phyloP scores from a whole-genome alignment of 176 grass and related monocot species.

The Phoenix roebelenii region DNA sequence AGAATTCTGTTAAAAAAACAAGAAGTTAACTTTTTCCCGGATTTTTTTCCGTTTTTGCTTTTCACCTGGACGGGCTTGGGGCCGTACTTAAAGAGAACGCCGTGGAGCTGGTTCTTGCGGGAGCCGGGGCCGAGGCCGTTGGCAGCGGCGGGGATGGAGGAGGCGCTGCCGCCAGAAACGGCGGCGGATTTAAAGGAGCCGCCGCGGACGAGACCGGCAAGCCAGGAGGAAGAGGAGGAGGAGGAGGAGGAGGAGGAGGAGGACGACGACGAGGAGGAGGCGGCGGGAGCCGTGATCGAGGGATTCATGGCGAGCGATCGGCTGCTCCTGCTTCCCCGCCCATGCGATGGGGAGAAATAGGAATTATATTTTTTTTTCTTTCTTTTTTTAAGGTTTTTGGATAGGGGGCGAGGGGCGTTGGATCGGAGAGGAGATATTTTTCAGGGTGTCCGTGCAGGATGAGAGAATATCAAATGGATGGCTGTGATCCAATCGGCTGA shows the following conservation, averaged over 20 bases:
- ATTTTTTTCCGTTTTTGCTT: too few species aligned
- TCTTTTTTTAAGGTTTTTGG: too few species aligned
- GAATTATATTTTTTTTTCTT: too few species aligned
- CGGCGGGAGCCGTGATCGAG: not conserved
- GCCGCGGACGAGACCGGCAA: constrained; percentile 50
- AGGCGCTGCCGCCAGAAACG: constrained; percentile 38
- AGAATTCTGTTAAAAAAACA: too few species aligned
- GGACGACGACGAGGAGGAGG: constrained; percentile 13
- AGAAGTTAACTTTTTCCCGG: too few species aligned
- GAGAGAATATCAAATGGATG: too few species aligned
- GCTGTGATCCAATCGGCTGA: too few species aligned
- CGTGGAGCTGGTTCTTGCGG: constrained; percentile 51
- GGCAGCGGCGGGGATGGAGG: constrained; percentile 24
- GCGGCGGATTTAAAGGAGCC: constrained; percentile 33
- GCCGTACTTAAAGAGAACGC: constrained; percentile 88
- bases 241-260: constrained; percentile 11
- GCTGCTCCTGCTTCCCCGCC: too few species aligned
- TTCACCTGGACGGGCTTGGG: constrained; percentile 70
- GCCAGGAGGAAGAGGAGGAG: constrained; percentile 44
- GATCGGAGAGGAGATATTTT: too few species aligned
- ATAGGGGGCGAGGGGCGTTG: too few species aligned
- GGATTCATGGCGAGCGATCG: not conserved
- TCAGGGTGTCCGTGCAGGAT: too few species aligned
- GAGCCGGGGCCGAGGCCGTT: not conserved
- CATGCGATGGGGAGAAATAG: too few species aligned